Base-by-base conservation (phyloP, 1,139 yeast species). In the Pneumocystis sp. region DNA sequence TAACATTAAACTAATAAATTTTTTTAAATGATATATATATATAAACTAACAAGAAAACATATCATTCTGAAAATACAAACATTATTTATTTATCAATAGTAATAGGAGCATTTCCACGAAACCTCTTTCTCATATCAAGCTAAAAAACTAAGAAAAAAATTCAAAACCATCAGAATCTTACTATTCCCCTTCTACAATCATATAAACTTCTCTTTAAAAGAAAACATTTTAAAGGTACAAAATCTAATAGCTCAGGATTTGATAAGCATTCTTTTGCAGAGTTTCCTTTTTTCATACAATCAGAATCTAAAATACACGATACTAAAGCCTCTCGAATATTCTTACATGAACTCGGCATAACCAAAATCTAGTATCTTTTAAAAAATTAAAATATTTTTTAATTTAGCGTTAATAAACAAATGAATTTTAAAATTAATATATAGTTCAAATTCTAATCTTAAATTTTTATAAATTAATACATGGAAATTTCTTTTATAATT, bases 221-320 rank as follows among this genome's bases (percentile, higher is more conserved):
- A 10, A 85, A 81, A 73, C 98, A 93, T 64, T 90, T 81, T 73
- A 89, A 96, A 0, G 98, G 98, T 45, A 93, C 78, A 63, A 87
- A 86, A 66, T 81, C 80, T 66, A 85, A 80, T 63, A 93, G 80
- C 69, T 86, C 86, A 0, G 96, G 96, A 69, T 90, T 81, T 61
- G 87, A 86, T 35, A 91, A 76, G 74, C 98, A 93, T 68, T 89
- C 86, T 70, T 88, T 86, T 3, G 98, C 98, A 1, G 90, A 88
- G 75, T 93, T 82, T 69, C 98, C 66, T 15, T 63, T 63, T 59
- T 63, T 63, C 63, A 65, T 65, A 50, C 66, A 65, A 59, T 65
- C 66, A 8, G 66, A 65, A 29, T 63, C 45, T 62, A 57, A 65
- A 42, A 65, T 44, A 40, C 66, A 65, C 5, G 59, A 59, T 25